Base-by-base conservation (phyloP, 805 yeast genomes). In the Saturnispora saitoi region DNA sequence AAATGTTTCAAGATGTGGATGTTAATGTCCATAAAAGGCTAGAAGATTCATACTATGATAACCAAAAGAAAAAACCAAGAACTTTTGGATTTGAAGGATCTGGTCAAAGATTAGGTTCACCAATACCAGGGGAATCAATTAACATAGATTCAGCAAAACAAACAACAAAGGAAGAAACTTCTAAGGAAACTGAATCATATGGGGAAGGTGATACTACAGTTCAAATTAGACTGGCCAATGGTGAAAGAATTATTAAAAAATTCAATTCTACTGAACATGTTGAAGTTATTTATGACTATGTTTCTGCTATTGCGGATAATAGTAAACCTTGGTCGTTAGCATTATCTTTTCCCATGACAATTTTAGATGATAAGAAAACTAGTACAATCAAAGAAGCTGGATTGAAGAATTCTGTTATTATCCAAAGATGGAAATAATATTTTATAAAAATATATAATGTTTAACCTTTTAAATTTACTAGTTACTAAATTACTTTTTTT, bases 1-100 rank as follows among this genome's bases (percentile, higher is more conserved):
- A 82, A 58, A 80, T 81, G 61, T 95, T 95, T 42, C 97, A 91
- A 69, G 93, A 86, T 52, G 98, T 93, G 24, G 95, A 90, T 60
- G 96, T 91, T 17, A 78, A 81, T 37, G 93, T 93, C n/a, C 75
- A 76, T 50, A 81, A 83, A 60, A 84, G 84, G 56, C 69, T 85
- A 47, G 95, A 88, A 47, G 95, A 91, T 64, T 86, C 84, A 38
- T 93, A 77, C 67, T 70, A 62, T 39, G 75, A 79, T 4, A 74
- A 80, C 24, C 73, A 72, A 67, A 67, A 69, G 48, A 67, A 67
- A 41, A 65, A 69, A 50, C 65, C 63, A 46, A 65, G 72, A 12
- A 43, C 42, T 3, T 83, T 80, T 9, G 95, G 95, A 0, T 87
- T 84, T 61, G 68, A 62, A 14, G 98, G 98, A 3, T 59, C 66